phyloP scores from a whole-genome alignment of 1,139 yeast species.

The Protomyces pachydermus region DNA sequence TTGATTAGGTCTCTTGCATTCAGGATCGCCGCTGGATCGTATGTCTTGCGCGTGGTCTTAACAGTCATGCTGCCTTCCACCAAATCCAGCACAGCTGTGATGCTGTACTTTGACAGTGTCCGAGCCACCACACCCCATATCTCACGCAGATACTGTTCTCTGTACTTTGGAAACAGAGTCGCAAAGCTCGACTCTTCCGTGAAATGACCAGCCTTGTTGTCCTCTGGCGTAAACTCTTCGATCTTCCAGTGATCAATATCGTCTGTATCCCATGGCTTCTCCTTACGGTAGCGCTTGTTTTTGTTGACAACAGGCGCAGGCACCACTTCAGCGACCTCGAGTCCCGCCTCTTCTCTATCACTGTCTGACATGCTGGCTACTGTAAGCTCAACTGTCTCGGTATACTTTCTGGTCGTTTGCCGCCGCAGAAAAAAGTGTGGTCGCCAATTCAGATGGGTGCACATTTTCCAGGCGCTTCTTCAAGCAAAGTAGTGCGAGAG shows the following conservation, averaged over 20 bases:
- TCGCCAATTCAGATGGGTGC: no score
- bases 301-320: conserved; percentile 22
- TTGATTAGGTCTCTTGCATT: conserved; percentile 94
- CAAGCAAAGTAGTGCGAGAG: no score
- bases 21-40: conserved; percentile 87
- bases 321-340: background rate
- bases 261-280: conserved; percentile 62
- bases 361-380: background rate
- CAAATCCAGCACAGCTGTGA: conserved; percentile 76
- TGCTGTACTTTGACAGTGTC: conserved; percentile 64
- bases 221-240: conserved; percentile 86
- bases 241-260: conserved; percentile 82
- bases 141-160: conserved; percentile 82
- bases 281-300: conserved; percentile 27
- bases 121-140: conserved; percentile 92
- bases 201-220: conserved; percentile 77
- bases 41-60: conserved; percentile 89
- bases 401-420: no score
- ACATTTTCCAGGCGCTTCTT: no score
- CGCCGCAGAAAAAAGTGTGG: no score
- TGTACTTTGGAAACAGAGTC: conserved; percentile 92
- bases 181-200: conserved; percentile 92
- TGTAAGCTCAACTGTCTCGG: no score
- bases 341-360: background rate
- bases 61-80: conserved; percentile 98